Base-by-base conservation (phyloP, 768 basidiomycete genomes). In the Asterophora lycoperdoides region DNA sequence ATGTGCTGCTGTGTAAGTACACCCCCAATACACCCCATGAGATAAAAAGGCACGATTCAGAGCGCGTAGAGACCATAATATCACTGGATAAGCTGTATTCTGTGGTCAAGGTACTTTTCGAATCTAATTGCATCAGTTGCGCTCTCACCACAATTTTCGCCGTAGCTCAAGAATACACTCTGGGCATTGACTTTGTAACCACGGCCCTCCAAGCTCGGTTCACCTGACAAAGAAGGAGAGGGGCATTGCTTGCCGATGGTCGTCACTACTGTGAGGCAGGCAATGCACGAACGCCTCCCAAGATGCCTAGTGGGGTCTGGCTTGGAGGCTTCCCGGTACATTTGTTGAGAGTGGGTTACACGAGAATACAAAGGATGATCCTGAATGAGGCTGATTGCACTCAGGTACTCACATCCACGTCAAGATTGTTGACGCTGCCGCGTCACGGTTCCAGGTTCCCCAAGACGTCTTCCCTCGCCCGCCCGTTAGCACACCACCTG, bases 361-460 rank as follows among this genome's bases (percentile, higher is more conserved):
- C 23, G 23, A 23, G 23, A 23, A 23, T 6, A 23, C 23, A n/a
- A n/a, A n/a, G n/a, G n/a, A n/a, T n/a, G n/a, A n/a, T n/a, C n/a
- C n/a, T n/a, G n/a, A n/a, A n/a, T n/a, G n/a, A n/a, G n/a, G n/a
- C n/a, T n/a, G n/a, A n/a, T n/a, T n/a, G n/a, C n/a, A n/a, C n/a
- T n/a, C 11, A 83, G 80, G 60, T 5, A 71, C 73, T 23, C 79
- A 83, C 18, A 78, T 86, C 17, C 83, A 84, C 51, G 61, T 85
- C 51, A 84, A 84, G 60, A 79, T 85, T 44, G 74, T 71, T 0
- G 83, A 86, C 54, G 59, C 78, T 0, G 56, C 71, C 0, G 59
- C 62, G 7, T 39, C 62, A 2, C 80, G 83, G 18, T 86, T 80
- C 54, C 81, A 86, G 59, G 80, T 87, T 0, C 84, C 85, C 6